phyloP scores from a whole-genome alignment of 2,329 filamentous ascomycete species.

The Cordyceps militaris region DNA sequence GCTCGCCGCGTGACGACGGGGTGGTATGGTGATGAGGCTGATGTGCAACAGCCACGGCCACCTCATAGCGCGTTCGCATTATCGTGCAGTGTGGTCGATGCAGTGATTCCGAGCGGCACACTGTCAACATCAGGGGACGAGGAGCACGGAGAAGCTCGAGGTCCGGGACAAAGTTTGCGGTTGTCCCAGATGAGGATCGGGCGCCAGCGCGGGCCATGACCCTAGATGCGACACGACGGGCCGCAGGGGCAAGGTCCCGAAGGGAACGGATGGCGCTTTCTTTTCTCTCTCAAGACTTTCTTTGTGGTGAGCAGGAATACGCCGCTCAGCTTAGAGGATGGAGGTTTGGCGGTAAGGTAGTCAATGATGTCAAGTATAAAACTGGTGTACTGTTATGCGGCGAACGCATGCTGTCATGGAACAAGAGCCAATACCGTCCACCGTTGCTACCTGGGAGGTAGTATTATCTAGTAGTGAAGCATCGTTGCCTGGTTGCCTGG shows the following conservation, averaged over 20 bases:
- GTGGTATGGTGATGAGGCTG: constrained; percentile 3
- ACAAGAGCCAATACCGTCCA: too few species aligned
- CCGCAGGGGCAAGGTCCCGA: not conserved
- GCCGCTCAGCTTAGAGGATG: not conserved
- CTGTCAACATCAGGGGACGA: not conserved
- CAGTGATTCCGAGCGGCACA: not conserved
- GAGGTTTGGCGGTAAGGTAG: not conserved
- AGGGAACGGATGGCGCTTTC: not conserved
- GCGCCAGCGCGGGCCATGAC: not conserved
- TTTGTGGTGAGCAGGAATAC: not conserved
- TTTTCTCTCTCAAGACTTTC: not conserved
- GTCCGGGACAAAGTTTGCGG: not conserved
- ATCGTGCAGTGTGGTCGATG: not conserved
- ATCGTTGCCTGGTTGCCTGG: too few species aligned
- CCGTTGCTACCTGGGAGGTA: not conserved
- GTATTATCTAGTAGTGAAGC: too few species aligned
- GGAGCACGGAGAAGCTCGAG: not conserved
- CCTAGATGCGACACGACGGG: not conserved
- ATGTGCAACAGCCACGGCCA: not conserved
- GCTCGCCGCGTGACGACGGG: not conserved
- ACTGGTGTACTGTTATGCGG: too few species aligned
- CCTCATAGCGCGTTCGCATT: not conserved
- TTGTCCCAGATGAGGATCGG: constrained; percentile 3
- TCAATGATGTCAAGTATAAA: too few species aligned
- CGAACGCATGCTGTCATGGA: too few species aligned